These are phyloP conservation scores for Ambrosiella beaveri DNA, from an alignment of 2,329 filamentous ascomycete species.

Conservation along the genomic window DNA sequence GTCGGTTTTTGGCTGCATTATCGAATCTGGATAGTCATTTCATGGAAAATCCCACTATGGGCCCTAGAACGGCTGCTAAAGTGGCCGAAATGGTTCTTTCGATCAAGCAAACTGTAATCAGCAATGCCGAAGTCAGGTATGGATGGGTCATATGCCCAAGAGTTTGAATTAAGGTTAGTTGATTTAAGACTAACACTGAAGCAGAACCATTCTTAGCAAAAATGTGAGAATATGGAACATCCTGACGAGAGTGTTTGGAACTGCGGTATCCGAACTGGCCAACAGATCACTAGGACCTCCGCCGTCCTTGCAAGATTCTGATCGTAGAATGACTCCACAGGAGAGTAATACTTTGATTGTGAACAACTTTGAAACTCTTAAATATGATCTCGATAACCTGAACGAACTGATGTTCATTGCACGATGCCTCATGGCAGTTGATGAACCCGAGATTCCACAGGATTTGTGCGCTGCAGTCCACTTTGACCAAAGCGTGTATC, in stretches of 20 bases:
- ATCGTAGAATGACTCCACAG: constrained; percentile 39
- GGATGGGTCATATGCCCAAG: constrained; percentile 12
- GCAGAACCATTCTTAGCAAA: constrained; percentile 39
- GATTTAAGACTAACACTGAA: constrained; percentile 1
- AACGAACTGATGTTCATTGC: constrained; percentile 53
- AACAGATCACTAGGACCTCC: constrained; percentile 40
- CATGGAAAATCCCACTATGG: constrained; percentile 38
- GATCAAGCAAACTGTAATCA: constrained; percentile 25
- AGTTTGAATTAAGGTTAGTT: background rate
- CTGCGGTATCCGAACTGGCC: constrained; percentile 42
- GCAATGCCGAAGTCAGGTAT: constrained; percentile 41
- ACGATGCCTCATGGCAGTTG: constrained; percentile 45
- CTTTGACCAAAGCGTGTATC: constrained; percentile 49
- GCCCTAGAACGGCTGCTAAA: constrained; percentile 35
- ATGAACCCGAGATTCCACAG: constrained; percentile 46
- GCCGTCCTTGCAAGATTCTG: constrained; percentile 34
- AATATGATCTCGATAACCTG: constrained; percentile 44
- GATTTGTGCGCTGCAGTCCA: constrained; percentile 47
- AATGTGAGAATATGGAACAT: constrained; percentile 51
- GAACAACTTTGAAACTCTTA: constrained; percentile 42
- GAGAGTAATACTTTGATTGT: constrained; percentile 47
- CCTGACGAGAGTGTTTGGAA: constrained; percentile 42
- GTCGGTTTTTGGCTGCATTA: constrained; percentile 42
- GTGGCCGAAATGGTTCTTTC: constrained; percentile 37
- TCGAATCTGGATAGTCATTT: constrained; percentile 46